Evolutionary conservation across 2,329 filamentous ascomycete species (phyloP).

Genomic region (Trichoderma gracile): DNA sequence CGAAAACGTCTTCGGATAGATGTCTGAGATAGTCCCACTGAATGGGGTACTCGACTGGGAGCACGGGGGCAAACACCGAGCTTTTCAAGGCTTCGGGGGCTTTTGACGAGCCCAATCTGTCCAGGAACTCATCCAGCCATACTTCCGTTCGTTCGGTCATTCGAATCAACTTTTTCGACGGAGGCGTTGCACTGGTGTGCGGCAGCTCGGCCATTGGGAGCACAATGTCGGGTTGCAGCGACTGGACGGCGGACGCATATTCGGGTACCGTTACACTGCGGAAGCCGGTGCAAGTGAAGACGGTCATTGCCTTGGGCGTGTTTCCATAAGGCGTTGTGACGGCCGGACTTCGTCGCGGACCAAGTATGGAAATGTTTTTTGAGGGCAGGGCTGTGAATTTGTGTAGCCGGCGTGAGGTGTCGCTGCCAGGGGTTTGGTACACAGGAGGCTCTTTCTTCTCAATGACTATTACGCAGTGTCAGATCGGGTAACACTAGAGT

Average conservation of each 20-base stretch:
- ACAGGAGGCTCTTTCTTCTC: constrained; percentile 56
- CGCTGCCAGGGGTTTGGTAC: constrained; percentile 42
- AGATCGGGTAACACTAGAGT: neutral
- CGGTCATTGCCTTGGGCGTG: constrained; percentile 67
- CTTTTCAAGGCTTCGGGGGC: constrained; percentile 36
- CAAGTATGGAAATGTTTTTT: constrained; percentile 68
- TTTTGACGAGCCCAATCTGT: constrained; percentile 33
- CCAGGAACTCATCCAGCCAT: constrained; percentile 73
- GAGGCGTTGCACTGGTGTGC: constrained; percentile 51
- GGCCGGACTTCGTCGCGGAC: constrained; percentile 74
- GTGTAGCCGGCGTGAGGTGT: constrained; percentile 62
- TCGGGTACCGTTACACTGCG: constrained; percentile 66
- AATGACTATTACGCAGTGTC: constrained; percentile 47
- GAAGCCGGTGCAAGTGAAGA: constrained; percentile 88
- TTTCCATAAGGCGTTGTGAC: constrained; percentile 71
- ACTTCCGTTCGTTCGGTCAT: constrained; percentile 85
- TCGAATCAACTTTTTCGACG: constrained; percentile 72
- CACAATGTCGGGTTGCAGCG: constrained; percentile 76
- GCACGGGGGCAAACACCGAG: constrained; percentile 63
- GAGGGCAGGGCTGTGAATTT: constrained; percentile 73
- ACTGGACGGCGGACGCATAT: constrained; percentile 65
- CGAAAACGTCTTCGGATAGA: constrained; percentile 63
- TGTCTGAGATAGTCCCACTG: constrained; percentile 80
- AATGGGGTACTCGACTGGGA: constrained; percentile 71
- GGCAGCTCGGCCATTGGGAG: constrained; percentile 74